A percentile compares a stretch with the other conserved stretches of the same genome.
phyloP scores from a whole-genome alignment of 306 rosid genomes.

The Leucaena leucocephala region DNA sequence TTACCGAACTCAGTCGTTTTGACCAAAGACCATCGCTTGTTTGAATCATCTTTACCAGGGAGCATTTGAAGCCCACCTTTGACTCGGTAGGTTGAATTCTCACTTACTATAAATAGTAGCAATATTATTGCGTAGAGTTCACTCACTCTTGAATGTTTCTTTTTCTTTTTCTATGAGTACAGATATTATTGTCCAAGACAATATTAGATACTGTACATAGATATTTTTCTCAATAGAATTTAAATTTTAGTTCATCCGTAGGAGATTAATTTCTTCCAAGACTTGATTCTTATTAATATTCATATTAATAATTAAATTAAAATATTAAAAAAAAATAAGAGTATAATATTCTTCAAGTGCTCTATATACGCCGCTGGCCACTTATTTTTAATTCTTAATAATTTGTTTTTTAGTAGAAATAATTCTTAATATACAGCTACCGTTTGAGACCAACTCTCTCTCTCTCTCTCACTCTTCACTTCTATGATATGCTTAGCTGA shows the following conservation, averaged over 20 bases:
- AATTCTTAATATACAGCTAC: background rate
- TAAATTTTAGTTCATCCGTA: too few relatives aligned
- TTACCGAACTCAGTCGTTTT: background rate
- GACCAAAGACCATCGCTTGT: constrained; percentile 24
- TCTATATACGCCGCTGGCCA: background rate
- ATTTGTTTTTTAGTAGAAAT: background rate
- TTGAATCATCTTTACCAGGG: background rate
- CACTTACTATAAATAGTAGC: too few relatives aligned
- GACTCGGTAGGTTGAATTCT: background rate
- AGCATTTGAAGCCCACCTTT: background rate
- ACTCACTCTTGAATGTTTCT: background rate
- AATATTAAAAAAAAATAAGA: background rate
- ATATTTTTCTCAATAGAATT: too few relatives aligned
- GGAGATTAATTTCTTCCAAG: too few relatives aligned
- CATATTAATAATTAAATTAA: background rate
- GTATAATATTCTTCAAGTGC: background rate
- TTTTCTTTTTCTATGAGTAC: too few relatives aligned
- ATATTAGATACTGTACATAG: too few relatives aligned
- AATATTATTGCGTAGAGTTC: background rate
- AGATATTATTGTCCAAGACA: too few relatives aligned
- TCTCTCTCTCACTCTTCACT: too few relatives aligned
- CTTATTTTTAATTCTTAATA: background rate
- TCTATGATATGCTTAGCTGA: background rate
- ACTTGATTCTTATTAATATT: too few relatives aligned
- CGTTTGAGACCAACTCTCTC: background rate